Base-by-base conservation (phyloP, 495 filamentous ascomycete genomes). In the Glarea lozoyensis region DNA sequence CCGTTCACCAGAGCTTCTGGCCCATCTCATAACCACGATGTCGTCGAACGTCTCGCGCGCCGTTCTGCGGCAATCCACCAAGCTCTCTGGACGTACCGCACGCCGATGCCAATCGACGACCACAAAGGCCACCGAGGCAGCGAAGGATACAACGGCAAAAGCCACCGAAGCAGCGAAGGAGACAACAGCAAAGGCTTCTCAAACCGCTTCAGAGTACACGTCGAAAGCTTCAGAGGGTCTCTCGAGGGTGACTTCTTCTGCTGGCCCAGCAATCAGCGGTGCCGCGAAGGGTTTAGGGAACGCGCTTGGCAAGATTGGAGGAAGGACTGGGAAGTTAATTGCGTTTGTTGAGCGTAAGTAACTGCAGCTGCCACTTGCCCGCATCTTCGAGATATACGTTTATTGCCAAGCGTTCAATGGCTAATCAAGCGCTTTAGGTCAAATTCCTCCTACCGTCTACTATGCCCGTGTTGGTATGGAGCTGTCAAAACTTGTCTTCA, bases 391-490 rank as follows among this genome's bases (percentile, higher is more conserved):
- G 9, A 37, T 4, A 4, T 31, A 19, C 13, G 42, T 51, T 44
- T 27, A 13, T 30, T 23, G 17, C 34, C 38, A 24, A 23, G 30
- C 11, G 38, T 45, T 39, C 33, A 56, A 53, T 43, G 46, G 42
- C 60, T 63, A 32, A 66, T 44, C 25, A 20, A 42, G 46, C 39
- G 18, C 24, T 48, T 24, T 57, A 98, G 92, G 82, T 57, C 70
- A 90, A 66, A 79, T 88, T 52, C 93, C 93, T 48, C 79, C 80
- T 32, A 79, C 83, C 50, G 52, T 93, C 58, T 95, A 95, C 77
- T 97, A 96, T 74, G 77, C 81, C 38, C 82, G 76, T 58, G 92
- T 99, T 57, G 88, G 75, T 48, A 59, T 86, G 46, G 93, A 97
- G 70, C 72, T 97, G 36, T 75, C 73, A 54, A 89, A 82, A 73